Base-by-base conservation (phyloP, 106 monocot species). In the Allium sativum region DNA sequence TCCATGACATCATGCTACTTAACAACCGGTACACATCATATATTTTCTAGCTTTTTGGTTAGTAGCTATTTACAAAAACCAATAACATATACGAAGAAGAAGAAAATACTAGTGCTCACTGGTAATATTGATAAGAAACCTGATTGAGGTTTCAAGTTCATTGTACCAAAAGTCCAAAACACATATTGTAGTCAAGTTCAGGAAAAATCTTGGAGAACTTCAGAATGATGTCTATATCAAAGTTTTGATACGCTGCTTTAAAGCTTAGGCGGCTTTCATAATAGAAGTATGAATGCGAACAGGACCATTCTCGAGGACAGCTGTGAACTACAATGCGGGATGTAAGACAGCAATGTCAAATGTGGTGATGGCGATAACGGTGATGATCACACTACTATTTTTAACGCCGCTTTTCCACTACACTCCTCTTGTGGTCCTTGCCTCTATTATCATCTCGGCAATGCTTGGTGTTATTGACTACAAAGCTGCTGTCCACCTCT, bases 331-430 rank as follows among this genome's bases (percentile, higher is more conserved):
- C 74, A 86, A 95, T 20, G 90, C 94, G 21, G 94, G 94, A 1
- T 90, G 94, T 83, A 90, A 90, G 74, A 89, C 94, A 4, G 86
- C 94, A 3, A 66, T 91, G 76, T 96, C 95, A 6, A 96, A 96
- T 61, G 70, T 91, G 0, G 79, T 96, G 53, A 90, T 90, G 90
- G 76, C 94, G 18, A 48, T 52, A 10, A 78, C 86, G 0, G 89
- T 95, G 64, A 90, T 90, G 94, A 66, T 95, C 70, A 85, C 85
- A 0, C 72, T 95, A 18, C 59, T 95, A 12, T 87, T 95, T 70
- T 50, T 95, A 19, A 89, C 90, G 0, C 94, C 94, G 9, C 67
- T 95, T 18, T 95, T 95, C 71, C 74, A 90, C 75, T 95, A 86
- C 78, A 95, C 94, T 21, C 94, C 94, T 44, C 74, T 95, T 18